Conservation (phyloP, 768 basidiomycete genomes). For the Tricholomella constricta region DNA sequence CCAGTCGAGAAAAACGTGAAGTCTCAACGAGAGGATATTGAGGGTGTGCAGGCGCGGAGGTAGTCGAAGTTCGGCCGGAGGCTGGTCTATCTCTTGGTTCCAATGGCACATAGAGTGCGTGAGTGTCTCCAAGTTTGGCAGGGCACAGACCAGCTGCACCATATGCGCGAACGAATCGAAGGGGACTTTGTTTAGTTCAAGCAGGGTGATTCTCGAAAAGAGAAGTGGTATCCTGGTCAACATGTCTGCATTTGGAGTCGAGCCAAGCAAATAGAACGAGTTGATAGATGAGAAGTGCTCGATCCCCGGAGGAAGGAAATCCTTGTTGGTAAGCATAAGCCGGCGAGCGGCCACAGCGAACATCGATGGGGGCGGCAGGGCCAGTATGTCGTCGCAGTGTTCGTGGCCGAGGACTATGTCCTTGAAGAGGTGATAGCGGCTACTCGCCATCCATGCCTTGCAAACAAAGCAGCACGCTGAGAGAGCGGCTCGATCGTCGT, state of each 20-base stretch:
- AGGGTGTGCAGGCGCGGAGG: slow-evolving; percentile 12
- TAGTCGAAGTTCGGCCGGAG: background rate
- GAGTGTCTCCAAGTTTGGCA: slow-evolving; percentile 10
- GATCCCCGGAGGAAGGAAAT: slow-evolving; percentile 3
- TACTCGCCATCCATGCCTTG: slow-evolving; percentile 16
- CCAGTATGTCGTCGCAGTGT: slow-evolving; percentile 7
- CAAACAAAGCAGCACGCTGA: slow-evolving; percentile 14
- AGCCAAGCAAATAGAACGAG: slow-evolving; percentile 7
- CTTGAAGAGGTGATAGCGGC: slow-evolving; percentile 14
- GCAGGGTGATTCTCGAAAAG: slow-evolving; percentile 11
- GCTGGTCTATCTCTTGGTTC: slow-evolving; percentile 1
- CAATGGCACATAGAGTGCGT: slow-evolving; percentile 12
- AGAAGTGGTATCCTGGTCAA: slow-evolving; percentile 1
- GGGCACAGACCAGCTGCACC: slow-evolving; percentile 11
- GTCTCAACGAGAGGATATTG: slow-evolving; percentile 5
- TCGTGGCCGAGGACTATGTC: slow-evolving; percentile 6
- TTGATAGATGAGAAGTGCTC: slow-evolving; percentile 10
- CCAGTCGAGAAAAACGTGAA: slow-evolving; percentile 16
- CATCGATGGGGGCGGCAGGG: slow-evolving; percentile 1
- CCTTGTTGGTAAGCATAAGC: slow-evolving; percentile 7
- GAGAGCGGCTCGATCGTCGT: slow-evolving; percentile 14
- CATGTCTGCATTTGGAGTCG: background rate
- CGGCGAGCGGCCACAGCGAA: slow-evolving; percentile 8
- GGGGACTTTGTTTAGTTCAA: slow-evolving; percentile 14
- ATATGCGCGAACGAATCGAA: slow-evolving; percentile 9